A percentile compares a stretch with the other conserved stretches of the same genome.
Evolutionary conservation across 2,329 filamentous ascomycete genomes (phyloP).

Genomic region (Diplodia mutila): DNA sequence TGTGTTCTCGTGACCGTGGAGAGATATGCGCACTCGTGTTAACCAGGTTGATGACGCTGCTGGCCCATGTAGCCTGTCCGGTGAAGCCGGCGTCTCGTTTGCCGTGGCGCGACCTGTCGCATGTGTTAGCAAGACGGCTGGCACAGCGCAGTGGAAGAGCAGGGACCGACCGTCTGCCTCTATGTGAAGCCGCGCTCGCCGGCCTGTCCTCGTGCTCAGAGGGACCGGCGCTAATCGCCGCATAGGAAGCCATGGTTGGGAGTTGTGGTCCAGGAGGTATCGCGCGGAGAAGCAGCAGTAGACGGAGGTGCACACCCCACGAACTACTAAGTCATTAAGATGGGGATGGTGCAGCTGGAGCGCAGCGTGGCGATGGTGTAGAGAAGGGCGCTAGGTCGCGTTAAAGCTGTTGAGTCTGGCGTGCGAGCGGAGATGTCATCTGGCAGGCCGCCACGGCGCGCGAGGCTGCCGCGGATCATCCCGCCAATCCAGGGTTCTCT

Average conservation of each 20-base stretch:
- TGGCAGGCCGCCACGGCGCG: conserved; percentile 5
- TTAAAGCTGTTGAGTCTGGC: conserved; percentile 7
- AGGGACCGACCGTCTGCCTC: conserved; percentile 39
- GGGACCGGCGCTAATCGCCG: conserved; percentile 47
- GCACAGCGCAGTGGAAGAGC: neutral
- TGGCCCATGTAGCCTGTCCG: conserved; percentile 84
- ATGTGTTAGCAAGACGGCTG: conserved; percentile 31
- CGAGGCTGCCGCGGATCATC: conserved; percentile 14
- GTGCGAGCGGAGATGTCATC: conserved; percentile 26
- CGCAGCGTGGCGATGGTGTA: neutral
- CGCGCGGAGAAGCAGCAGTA: conserved; percentile 4
- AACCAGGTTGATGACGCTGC: conserved; percentile 91
- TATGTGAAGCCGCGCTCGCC: conserved; percentile 46
- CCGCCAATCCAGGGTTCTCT: conserved; percentile 14
- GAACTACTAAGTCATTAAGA: conserved; percentile 20
- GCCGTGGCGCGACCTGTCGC: conserved; percentile 58
- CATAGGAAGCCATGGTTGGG: conserved; percentile 51
- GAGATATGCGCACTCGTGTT: conserved; percentile 76
- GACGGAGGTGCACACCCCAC: conserved; percentile 17
- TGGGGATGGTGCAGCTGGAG: neutral
- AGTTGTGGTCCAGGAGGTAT: conserved; percentile 10
- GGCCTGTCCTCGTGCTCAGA: conserved; percentile 47
- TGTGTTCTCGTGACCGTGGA: neutral
- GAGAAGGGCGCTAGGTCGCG: neutral
- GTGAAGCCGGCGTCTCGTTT: conserved; percentile 70